These are phyloP conservation scores for Claviceps monticola DNA, from an alignment of 2,329 filamentous ascomycete species.

Conservation along the genomic window DNA sequence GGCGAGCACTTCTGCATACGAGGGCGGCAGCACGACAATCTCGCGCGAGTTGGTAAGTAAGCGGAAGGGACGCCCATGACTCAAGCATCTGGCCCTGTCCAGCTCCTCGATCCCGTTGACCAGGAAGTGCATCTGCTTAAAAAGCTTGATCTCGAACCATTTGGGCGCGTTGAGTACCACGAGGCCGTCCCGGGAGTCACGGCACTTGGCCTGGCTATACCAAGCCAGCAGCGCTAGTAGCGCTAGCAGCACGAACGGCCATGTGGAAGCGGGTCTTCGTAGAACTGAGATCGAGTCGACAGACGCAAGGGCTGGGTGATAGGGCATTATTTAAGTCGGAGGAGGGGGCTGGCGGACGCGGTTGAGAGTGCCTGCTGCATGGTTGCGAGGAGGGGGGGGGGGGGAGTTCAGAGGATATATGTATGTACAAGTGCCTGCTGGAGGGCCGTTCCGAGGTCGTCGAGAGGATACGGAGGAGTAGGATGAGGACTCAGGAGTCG, in stretches of 20 bases:
- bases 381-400: no score
- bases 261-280: no score
- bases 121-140: slow-evolving; percentile 4
- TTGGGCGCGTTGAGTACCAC: slow-evolving; percentile 4
- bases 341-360: no score
- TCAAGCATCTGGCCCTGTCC: slow-evolving; percentile 2
- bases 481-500: no score
- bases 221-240: slow-evolving; percentile 26
- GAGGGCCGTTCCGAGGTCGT: no score
- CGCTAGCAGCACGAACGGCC: slow-evolving; percentile 37
- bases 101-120: slow-evolving; percentile 5
- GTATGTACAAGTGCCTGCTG: no score
- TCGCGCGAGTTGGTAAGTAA: slow-evolving; percentile 7
- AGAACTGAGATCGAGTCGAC: not conserved
- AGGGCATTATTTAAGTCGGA: no score
- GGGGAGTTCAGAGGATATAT: no score
- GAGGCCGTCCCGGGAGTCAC: not conserved
- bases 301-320: not conserved
- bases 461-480: no score
- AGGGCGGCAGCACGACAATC: slow-evolving; percentile 6
- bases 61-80: slow-evolving; percentile 4
- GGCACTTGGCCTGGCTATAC: not conserved
- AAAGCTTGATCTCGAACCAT: slow-evolving; percentile 6
- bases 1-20: slow-evolving; percentile 4
- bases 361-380: no score